A percentile compares a stretch with the other conserved stretches of the same genome.
Conservation (phyloP, 2,329 filamentous ascomycete species). For the Talaromyces sp. region DNA sequence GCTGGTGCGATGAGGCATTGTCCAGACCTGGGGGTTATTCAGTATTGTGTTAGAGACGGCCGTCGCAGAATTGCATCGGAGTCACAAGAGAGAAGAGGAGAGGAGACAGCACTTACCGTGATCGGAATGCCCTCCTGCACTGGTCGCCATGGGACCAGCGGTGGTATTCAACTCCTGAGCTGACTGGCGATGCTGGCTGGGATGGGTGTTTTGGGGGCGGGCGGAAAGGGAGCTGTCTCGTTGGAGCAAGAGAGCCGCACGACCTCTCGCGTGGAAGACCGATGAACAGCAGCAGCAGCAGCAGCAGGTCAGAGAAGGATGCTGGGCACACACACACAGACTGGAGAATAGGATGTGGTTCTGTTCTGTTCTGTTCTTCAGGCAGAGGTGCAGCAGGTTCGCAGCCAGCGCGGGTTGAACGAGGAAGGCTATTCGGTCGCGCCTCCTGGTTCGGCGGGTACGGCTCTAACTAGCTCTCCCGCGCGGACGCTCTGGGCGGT, state of each 20-base stretch:
- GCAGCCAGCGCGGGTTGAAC: not conserved
- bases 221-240: not conserved
- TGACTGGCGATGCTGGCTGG: conserved; percentile 8
- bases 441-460: not conserved
- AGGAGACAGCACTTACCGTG: not conserved
- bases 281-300: not conserved
- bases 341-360: not conserved
- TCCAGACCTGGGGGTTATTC: conserved; percentile 11
- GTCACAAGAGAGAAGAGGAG: not conserved
- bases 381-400: not conserved
- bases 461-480: not conserved
- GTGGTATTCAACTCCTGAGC: conserved; percentile 23
- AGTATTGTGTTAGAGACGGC: not conserved
- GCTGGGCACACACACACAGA: not conserved
- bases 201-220: not conserved
- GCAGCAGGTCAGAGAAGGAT: not conserved
- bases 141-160: conserved; percentile 29
- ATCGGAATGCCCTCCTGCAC: conserved; percentile 4
- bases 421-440: not conserved
- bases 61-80: not conserved
- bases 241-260: not conserved
- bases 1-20: conserved; percentile 8
- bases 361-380: conserved; percentile 1
- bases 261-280: not conserved
- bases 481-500: not conserved